Evolutionary conservation across 2,329 filamentous ascomycete species (phyloP), one percentile per base, ranked within the genome.

Genomic region (Trichoderma simmonsii): DNA sequence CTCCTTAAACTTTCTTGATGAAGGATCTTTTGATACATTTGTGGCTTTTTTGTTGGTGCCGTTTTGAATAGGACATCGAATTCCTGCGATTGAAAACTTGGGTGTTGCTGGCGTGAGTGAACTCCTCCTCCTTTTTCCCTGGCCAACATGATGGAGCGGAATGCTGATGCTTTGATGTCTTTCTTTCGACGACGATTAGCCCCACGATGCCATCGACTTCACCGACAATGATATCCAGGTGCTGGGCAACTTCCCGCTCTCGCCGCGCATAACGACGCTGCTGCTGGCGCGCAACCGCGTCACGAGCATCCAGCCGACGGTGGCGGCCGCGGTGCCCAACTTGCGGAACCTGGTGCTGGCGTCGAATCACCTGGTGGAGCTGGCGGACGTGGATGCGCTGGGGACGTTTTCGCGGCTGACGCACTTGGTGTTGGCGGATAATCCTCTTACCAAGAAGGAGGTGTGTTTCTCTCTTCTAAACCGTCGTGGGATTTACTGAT

Each of bases 191-290:
- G 21, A 54, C 21, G 48, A 24, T 15, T 78, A 97, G 93, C 93
- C 95, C 78, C 94, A 97, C 88, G 96, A 98, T 86, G 91, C 93
- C 76, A 97, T 99, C 86, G 96, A 99, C 85, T 91, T 99, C 79
- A 98, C 96, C 82, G 96, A 99, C 86, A 99, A 99, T 83, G 95
- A 98, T 83, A 95, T 99, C 79, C 90, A 93, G 77, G 86, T 92
- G 64, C 89, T 99, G 75, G 92, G 91, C 75, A 98, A 98, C 85
- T 97, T 99, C 81, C 96, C 96, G 4, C 90, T 97, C 65, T 95
- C 93, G 71, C 95, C 94, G 60, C 92, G 96, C 76, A 87, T 98
- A 78, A 92, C 90, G 77, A 97, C 94, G 24, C 89, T 99, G 56
- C 90, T 99, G 62, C 89, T 97, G 70, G 94, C 94, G 69, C 91